Conservation (phyloP, 371 early-diverging fungal genomes). For the Haplosporangium sp. region DNA sequence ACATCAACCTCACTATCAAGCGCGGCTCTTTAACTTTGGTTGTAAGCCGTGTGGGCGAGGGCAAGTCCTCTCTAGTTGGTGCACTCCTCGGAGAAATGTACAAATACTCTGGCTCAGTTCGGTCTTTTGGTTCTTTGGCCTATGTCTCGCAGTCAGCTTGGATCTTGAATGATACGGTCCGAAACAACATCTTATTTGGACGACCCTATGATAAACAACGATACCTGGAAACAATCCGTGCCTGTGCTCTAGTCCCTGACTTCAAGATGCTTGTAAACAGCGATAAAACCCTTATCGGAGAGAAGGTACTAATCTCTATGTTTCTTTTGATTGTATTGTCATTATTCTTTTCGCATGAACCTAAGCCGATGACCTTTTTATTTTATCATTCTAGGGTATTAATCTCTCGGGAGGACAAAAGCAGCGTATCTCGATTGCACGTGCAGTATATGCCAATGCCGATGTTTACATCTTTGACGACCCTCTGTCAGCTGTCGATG, state of each 20-base stretch:
- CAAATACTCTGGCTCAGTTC: conserved; percentile 62
- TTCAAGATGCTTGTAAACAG: conserved; percentile 62
- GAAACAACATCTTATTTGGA: conserved; percentile 86
- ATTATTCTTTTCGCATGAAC: neutral
- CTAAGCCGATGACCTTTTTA: neutral
- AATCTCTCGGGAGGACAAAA: conserved; percentile 91
- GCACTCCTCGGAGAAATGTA: conserved; percentile 42
- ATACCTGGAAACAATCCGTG: conserved; percentile 73
- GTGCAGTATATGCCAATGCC: conserved; percentile 59
- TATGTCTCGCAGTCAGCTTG: conserved; percentile 82
- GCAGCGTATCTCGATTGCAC: conserved; percentile 67
- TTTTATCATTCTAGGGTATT: conserved; percentile 64
- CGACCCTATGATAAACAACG: conserved; percentile 67
- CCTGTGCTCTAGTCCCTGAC: conserved; percentile 68
- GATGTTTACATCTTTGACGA: conserved; percentile 78
- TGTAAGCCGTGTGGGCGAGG: conserved; percentile 57
- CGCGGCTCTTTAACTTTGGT: conserved; percentile 71
- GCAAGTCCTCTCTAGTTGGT: conserved; percentile 55
- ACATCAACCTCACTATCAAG: conserved; percentile 72
- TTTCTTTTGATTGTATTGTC: neutral
- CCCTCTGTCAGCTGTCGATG: conserved; percentile 85
- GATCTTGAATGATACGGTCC: conserved; percentile 79
- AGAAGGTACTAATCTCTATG: conserved; percentile 56
- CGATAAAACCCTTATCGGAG: conserved; percentile 91
- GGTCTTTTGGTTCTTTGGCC: conserved; percentile 23